phyloP scores from a whole-genome alignment of 306 rosid species.

The Cicer cuneatum region DNA sequence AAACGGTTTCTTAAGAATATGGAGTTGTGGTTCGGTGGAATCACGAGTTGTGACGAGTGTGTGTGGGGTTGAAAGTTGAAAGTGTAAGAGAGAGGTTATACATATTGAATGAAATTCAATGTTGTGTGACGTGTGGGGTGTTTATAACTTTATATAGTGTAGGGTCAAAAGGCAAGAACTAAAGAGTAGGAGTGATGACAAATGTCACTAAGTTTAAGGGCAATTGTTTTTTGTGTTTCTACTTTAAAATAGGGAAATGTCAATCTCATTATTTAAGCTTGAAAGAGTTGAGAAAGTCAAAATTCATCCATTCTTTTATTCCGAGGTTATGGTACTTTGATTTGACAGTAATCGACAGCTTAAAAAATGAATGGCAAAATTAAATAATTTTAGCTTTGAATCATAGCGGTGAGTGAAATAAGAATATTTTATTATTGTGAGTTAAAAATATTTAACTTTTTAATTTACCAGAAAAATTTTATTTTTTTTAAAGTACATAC shows the following conservation, averaged over 20 bases:
- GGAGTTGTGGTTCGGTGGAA: slow-evolving; percentile 4
- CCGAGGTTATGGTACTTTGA: too few species aligned
- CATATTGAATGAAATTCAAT: neutral
- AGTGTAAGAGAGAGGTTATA: neutral
- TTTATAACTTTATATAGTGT: neutral
- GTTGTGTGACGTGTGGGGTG: slow-evolving; percentile 1
- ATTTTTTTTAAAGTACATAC: too few species aligned
- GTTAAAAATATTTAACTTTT: too few species aligned
- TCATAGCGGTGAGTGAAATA: too few species aligned
- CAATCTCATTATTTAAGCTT: slow-evolving; percentile 41
- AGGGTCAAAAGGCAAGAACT: slow-evolving; percentile 34
- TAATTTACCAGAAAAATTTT: too few species aligned
- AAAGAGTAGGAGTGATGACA: slow-evolving; percentile 22
- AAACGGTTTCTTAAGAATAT: slow-evolving; percentile 13
- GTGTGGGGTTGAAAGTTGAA: neutral
- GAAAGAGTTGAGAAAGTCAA: slow-evolving; percentile 22
- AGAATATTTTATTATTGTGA: too few species aligned
- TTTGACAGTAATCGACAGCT: too few species aligned
- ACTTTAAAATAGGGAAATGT: slow-evolving; percentile 32
- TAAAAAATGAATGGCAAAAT: too few species aligned
- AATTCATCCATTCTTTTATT: neutral
- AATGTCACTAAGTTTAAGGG: slow-evolving; percentile 34
- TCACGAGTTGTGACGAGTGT: slow-evolving; percentile 19
- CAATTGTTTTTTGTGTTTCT: slow-evolving; percentile 15
- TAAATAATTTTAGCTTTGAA: too few species aligned